Conservation (phyloP, 768 basidiomycete species). For the Macrolepiota dolichaula region DNA sequence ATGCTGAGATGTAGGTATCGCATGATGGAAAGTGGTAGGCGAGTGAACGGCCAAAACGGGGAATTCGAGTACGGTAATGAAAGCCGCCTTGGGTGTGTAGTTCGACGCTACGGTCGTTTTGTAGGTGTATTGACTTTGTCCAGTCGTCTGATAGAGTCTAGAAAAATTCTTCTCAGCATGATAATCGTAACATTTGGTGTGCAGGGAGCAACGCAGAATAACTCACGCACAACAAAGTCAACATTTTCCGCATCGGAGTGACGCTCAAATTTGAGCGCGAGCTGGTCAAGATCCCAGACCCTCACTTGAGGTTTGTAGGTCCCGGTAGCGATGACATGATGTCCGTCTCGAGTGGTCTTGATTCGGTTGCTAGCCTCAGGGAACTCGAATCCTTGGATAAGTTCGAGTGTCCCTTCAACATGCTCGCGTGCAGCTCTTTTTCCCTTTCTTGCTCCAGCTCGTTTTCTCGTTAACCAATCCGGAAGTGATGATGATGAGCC, state of each 20-base stretch:
- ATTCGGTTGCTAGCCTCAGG: constrained; percentile 93
- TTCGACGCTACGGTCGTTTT: constrained; percentile 92
- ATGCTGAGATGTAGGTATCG: constrained; percentile 81
- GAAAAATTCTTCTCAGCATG: neutral
- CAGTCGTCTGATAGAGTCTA: constrained; percentile 96
- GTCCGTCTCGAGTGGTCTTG: constrained; percentile 88
- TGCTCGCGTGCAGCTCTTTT: constrained; percentile 70
- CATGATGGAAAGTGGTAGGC: constrained; percentile 95
- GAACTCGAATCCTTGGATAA: constrained; percentile 95
- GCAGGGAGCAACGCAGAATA: constrained; percentile 11
- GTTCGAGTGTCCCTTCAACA: constrained; percentile 81
- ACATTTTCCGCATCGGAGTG: constrained; percentile 97
- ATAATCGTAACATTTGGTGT: constrained; percentile 1
- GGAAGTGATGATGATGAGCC: constrained; percentile 91
- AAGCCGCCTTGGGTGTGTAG: constrained; percentile 93
- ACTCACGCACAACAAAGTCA: constrained; percentile 91
- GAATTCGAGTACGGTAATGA: constrained; percentile 92
- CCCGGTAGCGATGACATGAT: constrained; percentile 91
- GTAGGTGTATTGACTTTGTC: constrained; percentile 97
- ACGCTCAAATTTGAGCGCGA: constrained; percentile 92
- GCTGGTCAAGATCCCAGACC: constrained; percentile 91
- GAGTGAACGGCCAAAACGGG: constrained; percentile 87
- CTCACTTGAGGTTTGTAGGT: constrained; percentile 97
- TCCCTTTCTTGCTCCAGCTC: constrained; percentile 60
- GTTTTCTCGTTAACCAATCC: constrained; percentile 85